Percentiles rank a stretch among this genome's conserved stretches.
phyloP scores from a whole-genome alignment of 2,329 filamentous ascomycete genomes.

The Exutisphaerella laricina region DNA sequence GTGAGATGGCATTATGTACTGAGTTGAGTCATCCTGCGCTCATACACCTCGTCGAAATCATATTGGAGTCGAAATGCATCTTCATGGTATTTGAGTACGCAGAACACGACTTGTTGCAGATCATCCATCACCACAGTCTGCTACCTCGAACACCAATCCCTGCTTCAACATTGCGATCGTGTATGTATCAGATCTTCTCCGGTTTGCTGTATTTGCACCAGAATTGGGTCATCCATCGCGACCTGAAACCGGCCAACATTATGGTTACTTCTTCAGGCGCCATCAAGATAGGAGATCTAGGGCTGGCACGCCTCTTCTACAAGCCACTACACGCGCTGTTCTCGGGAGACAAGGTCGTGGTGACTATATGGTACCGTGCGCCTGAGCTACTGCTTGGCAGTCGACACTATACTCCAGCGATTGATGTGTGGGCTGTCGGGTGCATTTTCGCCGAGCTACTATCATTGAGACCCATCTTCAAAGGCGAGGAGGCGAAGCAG shows the following conservation, averaged over 20 bases:
- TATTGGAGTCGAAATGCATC: conserved; percentile 97
- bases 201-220: conserved; percentile 90
- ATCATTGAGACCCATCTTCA: conserved; percentile 89
- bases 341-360: conserved; percentile 93
- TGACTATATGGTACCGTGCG: conserved; percentile 98
- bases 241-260: conserved; percentile 97
- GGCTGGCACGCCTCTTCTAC: conserved; percentile 85
- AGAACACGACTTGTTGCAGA: conserved; percentile 93
- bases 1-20: conserved; percentile 95
- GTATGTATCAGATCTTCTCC: conserved; percentile 92
- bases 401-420: conserved; percentile 93
- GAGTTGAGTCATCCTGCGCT: conserved; percentile 86
- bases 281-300: conserved; percentile 92
- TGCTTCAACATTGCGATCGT: conserved; percentile 80
- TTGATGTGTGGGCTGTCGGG: conserved; percentile 95
- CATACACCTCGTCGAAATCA: conserved; percentile 87
- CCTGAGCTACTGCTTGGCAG: conserved; percentile 88
- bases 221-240: conserved; percentile 95
- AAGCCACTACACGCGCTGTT: conserved; percentile 90
- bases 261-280: conserved; percentile 89
- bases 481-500: conserved; percentile 98
- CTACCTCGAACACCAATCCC: conserved; percentile 83
- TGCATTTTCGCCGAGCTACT: conserved; percentile 97
- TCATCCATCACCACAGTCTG: conserved; percentile 95
- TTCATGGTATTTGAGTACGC: conserved; percentile 99